Percentiles rank a stretch among this genome's conserved stretches.
Conservation (phyloP, 1,284 basidiomycete species). For the Kalmanozyma brasiliensis region DNA sequence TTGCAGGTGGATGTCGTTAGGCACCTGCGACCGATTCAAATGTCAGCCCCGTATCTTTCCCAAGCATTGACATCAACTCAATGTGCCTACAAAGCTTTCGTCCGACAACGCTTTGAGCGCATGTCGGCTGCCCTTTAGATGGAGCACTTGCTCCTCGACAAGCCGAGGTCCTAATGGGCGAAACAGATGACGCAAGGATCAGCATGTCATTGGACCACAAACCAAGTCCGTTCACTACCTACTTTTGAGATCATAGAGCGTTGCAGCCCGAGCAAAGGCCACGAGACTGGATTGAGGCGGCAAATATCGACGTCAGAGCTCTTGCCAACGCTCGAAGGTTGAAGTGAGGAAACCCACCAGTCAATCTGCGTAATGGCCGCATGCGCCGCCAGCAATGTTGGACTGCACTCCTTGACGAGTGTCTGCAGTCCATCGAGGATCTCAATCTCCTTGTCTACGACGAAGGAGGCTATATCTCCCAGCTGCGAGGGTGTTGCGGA, state of each 20-base stretch:
- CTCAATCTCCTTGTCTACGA: slow-evolving; percentile 48
- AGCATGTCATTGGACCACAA: neutral
- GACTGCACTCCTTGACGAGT: slow-evolving; percentile 20
- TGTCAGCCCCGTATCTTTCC: too few relatives aligned
- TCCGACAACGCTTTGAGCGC: slow-evolving; percentile 41
- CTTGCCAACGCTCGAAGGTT: too few relatives aligned
- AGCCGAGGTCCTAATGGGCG: slow-evolving; percentile 19
- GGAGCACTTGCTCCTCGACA: slow-evolving; percentile 26
- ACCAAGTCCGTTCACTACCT: neutral
- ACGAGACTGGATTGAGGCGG: slow-evolving; percentile 11
- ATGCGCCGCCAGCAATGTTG: slow-evolving; percentile 14
- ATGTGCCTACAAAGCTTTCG: slow-evolving; percentile 45
- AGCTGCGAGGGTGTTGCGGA: slow-evolving; percentile 10
- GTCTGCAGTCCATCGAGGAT: slow-evolving; percentile 29
- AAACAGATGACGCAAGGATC: neutral
- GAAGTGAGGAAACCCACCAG: slow-evolving; percentile 32
- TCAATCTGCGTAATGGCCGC: slow-evolving; percentile 34
- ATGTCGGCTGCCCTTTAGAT: slow-evolving; percentile 36
- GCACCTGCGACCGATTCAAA: slow-evolving; percentile 19
- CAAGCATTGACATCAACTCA: neutral
- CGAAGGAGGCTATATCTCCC: slow-evolving; percentile 43
- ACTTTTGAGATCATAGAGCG: slow-evolving; percentile 32
- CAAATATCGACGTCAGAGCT: neutral
- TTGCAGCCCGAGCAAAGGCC: slow-evolving; percentile 39
- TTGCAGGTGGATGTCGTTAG: slow-evolving; percentile 41